Evolutionary conservation across 108 stramenopile genomes (phyloP), one percentile per base, ranked within the genome.

Genomic region (Skeletonema menzelii): DNA sequence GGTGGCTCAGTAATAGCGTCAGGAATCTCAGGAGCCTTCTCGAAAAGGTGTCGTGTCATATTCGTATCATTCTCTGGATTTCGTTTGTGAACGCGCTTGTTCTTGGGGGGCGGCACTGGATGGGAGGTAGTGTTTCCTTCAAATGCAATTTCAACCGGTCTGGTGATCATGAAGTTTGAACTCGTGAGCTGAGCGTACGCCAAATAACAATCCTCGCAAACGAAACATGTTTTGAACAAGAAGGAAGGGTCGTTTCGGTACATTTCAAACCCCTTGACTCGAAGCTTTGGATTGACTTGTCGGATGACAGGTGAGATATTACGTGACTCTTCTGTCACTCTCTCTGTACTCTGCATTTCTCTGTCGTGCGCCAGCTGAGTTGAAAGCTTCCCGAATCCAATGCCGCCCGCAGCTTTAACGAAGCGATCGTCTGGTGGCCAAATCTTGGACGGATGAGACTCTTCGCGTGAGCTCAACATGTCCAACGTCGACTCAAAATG

Each of bases 171-270:
- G 49, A 85, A 80, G 13, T 74, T 72, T 32, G 56, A 64, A 11
- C 66, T 74, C 42, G 83, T 74, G 53, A 95, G 57, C 46, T 88
- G 76, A 2, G 90, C 90, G 61, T 88, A 95, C 1, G 90, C 82
- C 56, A 95, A 81, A 68, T 77, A 95, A 66, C 93, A 95, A 46
- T 82, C 59, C 77, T 95, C 93, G 59, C 93, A 95, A 15, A 92
- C 84, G 20, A 61, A 44, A 13, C 82, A 85, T 1, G 87, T 87
- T 73, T 91, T 93, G 68, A 86, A 83, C 42, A 91, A 60, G 57
- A 95, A 95, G 13, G 90, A 75, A 26, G 91, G 87, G 65, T 95
- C 93, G 38, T 57, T 69, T 6, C 88, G 80, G 70, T 91, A 92
- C 56, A 76, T 67, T 20, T 38, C 59, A 69, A 88, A 93, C 5